A percentile compares a stretch with the other conserved stretches of the same genome.
phyloP scores from a whole-genome alignment of 768 basidiomycete species.

The Pisolithus sp. region DNA sequence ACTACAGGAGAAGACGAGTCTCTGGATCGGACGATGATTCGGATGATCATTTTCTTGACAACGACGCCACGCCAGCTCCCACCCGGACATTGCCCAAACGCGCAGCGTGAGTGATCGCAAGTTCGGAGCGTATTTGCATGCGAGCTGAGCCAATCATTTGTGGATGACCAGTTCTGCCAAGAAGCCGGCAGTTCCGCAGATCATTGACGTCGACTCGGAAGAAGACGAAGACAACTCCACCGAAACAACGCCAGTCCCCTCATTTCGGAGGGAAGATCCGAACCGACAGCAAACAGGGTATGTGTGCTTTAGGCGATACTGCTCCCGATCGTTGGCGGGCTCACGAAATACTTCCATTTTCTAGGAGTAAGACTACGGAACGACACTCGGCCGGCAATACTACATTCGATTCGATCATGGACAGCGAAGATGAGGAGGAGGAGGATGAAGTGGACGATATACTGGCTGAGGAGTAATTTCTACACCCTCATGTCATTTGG shows the following conservation, averaged over 20 bases:
- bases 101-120: conserved; percentile 37
- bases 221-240: conserved; percentile 33
- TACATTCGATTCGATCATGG: conserved; percentile 47
- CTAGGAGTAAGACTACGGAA: conserved; percentile 4
- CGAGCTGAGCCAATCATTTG: background rate
- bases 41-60: conserved; percentile 35
- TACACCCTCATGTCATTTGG: background rate
- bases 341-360: background rate
- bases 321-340: background rate
- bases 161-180: conserved; percentile 31
- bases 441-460: conserved; percentile 42
- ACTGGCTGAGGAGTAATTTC: conserved; percentile 27
- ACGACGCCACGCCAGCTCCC: conserved; percentile 28
- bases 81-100: conserved; percentile 51
- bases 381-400: conserved; percentile 10
- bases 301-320: background rate
- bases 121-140: background rate
- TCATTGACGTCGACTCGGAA: conserved; percentile 17
- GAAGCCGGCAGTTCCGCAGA: conserved; percentile 27
- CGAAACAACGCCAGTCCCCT: conserved; percentile 33
- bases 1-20: conserved; percentile 45
- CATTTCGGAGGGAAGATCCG: background rate
- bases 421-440: conserved; percentile 46
- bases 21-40: conserved; percentile 47
- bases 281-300: conserved; percentile 7